phyloP scores from a whole-genome alignment of 306 rosid genomes.

The Lablab purpureus region DNA sequence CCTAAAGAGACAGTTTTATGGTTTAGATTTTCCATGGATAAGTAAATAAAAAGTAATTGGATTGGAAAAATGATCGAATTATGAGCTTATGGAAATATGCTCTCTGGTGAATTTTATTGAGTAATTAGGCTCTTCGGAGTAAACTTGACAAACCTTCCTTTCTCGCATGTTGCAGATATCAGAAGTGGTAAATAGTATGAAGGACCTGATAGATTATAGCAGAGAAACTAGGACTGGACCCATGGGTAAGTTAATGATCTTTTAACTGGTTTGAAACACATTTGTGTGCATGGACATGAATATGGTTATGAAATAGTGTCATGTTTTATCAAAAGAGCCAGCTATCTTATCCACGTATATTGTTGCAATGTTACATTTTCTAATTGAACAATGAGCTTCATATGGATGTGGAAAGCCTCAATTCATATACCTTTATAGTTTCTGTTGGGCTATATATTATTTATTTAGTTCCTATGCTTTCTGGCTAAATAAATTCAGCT shows the following conservation, averaged over 20 bases:
- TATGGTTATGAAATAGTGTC: slow-evolving; percentile 13
- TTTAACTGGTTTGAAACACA: slow-evolving; percentile 18
- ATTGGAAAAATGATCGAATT: not conserved
- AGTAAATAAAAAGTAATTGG: not conserved
- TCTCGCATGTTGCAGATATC: slow-evolving; percentile 71
- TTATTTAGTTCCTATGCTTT: slow-evolving; percentile 20
- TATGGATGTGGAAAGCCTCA: slow-evolving; percentile 1
- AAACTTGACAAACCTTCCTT: slow-evolving; percentile 2
- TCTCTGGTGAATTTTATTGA: not conserved
- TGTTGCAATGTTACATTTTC: not conserved
- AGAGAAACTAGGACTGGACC: slow-evolving; percentile 87
- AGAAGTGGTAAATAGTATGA: slow-evolving; percentile 97
- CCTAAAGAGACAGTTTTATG: not conserved
- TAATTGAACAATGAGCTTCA: slow-evolving; percentile 16
- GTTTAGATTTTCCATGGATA: slow-evolving; percentile 9
- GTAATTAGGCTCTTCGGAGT: slow-evolving; percentile 13
- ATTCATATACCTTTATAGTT: not conserved
- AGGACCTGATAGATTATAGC: slow-evolving; percentile 98
- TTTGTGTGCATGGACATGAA: slow-evolving; percentile 35
- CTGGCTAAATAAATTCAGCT: not conserved
- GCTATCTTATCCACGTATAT: not conserved
- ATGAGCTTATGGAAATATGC: not conserved
- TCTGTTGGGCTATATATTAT: not conserved
- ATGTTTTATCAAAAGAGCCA: slow-evolving; percentile 18
- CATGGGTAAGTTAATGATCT: slow-evolving; percentile 71